These are phyloP conservation scores for Dissophora ornata DNA, from an alignment of 192 early-diverging fungal genomes.

Conservation along the genomic window DNA sequence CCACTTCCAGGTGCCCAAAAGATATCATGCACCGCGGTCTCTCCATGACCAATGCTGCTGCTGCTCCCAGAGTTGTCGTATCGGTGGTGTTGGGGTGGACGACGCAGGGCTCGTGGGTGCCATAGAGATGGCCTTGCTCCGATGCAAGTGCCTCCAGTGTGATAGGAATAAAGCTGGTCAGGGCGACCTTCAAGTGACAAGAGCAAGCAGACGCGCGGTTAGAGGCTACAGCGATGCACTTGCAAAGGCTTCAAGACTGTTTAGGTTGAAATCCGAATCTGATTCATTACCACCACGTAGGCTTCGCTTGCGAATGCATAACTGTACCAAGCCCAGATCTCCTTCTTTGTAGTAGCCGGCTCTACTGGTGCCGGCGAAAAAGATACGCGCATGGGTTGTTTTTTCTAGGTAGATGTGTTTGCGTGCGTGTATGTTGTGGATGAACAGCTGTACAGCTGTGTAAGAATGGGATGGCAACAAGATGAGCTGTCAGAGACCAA, in stretches of 20 bases:
- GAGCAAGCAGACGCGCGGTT: too few species aligned
- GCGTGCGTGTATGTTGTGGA: too few species aligned
- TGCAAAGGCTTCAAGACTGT: too few species aligned
- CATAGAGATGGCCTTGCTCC: conserved; percentile 46
- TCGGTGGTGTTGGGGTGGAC: conserved; percentile 13
- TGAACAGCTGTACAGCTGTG: too few species aligned
- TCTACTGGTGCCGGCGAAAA: conserved; percentile 45
- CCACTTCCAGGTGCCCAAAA: conserved; percentile 44
- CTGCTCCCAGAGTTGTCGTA: too few species aligned
- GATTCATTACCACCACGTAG: conserved; percentile 49
- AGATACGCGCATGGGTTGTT: conserved; percentile 42
- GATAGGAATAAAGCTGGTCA: conserved; percentile 57
- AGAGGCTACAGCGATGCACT: background rate
- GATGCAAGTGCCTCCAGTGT: conserved; percentile 52
- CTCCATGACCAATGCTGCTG: conserved; percentile 6
- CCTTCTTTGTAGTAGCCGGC: conserved; percentile 28
- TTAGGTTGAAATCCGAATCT: too few species aligned
- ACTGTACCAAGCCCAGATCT: conserved; percentile 55
- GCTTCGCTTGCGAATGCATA: conserved; percentile 58
- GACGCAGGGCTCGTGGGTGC: conserved; percentile 33
- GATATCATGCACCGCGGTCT: conserved; percentile 50
- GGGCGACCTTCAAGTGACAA: conserved; percentile 49
- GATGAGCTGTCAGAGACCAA: background rate
- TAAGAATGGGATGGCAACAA: background rate
- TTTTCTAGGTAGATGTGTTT: too few species aligned